Base-by-base conservation (phyloP, 2,329 filamentous ascomycete species). In the Ophiognomonia clavigignenti-juglandacearum region DNA sequence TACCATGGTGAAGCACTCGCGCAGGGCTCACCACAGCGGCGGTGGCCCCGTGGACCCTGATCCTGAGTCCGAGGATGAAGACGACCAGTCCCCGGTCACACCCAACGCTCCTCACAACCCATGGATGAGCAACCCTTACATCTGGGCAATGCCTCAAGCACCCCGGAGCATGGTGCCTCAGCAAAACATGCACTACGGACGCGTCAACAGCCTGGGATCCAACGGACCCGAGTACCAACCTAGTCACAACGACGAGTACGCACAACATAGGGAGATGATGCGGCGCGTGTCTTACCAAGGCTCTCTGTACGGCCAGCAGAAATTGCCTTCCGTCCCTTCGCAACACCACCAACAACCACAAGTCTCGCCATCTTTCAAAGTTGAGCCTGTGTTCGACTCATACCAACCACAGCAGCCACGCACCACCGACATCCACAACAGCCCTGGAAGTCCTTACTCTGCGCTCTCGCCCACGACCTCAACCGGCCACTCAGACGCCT, bases 1-100 rank as follows among this genome's bases (percentile, higher is more conserved):
- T 5, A 86, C 82, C 46, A 82, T 83, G 80, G 77, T 84, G 45
- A 84, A 84, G 64, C 80, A 83, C 59, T 78, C 83, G 59, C 70
- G 79, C 43, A 71, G 78, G 22, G 80, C 78, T 2, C 79, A 83
- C 58, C 77, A 82, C 56, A 73, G 78, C 53, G 74, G 79, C 31
- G 65, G 78, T 46, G 71, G 80, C 55, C 59, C 73, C 35, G 77
- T 77, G 55, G 75, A 79, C 57, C n/a, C n/a, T n/a, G n/a, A n/a
- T n/a, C n/a, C n/a, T n/a, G 75, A 67, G 61, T 73, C 70, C 26
- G 81, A 74, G 19, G 75, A 78, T n/a, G 78, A 76, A 47, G 70
- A 69, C 50, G 78, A 77, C 56, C 78, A 82, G 56, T 76, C 75
- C 19, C 78, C 79, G 10, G 71, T 75, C 2, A 83, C 80, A 3